A percentile compares a stretch with the other conserved stretches of the same genome.
These are phyloP conservation scores for Rhodotorula glutinis DNA, from an alignment of 1,284 basidiomycete genomes.

Conservation along the genomic window DNA sequence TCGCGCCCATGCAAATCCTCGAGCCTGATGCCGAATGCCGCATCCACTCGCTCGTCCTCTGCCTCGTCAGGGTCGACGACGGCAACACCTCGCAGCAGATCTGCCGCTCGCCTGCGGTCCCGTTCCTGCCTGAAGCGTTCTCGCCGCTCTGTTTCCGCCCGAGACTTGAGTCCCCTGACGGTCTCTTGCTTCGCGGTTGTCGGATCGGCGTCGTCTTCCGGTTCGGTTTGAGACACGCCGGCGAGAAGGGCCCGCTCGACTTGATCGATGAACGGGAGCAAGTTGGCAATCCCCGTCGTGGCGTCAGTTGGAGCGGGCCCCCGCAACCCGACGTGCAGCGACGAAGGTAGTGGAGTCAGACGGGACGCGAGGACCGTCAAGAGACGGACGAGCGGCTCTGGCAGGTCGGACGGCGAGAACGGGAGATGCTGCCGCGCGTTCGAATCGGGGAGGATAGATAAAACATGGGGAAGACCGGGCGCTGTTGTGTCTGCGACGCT, in stretches of 20 bases:
- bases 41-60: neutral
- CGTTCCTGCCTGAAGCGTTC: neutral
- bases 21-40: neutral
- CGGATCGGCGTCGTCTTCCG: too few species aligned
- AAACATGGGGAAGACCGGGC: neutral
- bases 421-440: too few species aligned
- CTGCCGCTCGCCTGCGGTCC: neutral
- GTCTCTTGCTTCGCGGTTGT: too few species aligned
- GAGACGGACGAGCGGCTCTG: neutral
- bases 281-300: neutral
- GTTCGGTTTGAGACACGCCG: too few species aligned
- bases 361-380: neutral
- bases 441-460: neutral
- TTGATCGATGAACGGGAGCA: conserved; percentile 2
- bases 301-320: neutral
- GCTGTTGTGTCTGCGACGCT: neutral
- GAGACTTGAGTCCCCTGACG: neutral
- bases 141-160: neutral
- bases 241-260: conserved; percentile 5
- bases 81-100: neutral
- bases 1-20: neutral
- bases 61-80: neutral
- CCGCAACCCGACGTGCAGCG: neutral
- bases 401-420: neutral
- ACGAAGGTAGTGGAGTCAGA: neutral